These are phyloP conservation scores for Cladosporium cucumerinum DNA, from an alignment of 2,329 filamentous ascomycete species.

Conservation along the genomic window DNA sequence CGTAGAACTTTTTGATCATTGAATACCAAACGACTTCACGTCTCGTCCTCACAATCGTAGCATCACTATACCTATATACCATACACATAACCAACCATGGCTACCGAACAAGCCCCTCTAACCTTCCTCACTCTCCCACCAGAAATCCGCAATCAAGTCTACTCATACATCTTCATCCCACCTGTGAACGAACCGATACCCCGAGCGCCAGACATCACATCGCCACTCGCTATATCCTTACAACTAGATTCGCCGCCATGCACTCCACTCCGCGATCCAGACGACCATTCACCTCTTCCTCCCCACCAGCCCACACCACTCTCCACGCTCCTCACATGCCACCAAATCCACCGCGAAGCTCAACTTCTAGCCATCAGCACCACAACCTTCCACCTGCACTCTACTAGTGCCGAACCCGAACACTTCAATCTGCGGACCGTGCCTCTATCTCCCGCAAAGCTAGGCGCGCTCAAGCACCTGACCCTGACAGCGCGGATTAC, in stretches of 20 bases:
- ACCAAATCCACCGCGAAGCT: constrained; percentile 27
- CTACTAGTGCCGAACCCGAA: constrained; percentile 26
- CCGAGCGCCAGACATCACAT: not conserved
- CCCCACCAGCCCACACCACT: not conserved
- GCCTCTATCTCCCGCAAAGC: constrained; percentile 22
- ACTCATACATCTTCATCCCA: constrained; percentile 11
- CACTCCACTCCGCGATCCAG: not conserved
- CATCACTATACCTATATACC: not conserved
- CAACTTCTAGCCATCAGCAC: constrained; percentile 31
- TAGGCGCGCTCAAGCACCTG: constrained; percentile 32
- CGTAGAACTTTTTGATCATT: not conserved
- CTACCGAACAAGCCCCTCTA: not conserved
- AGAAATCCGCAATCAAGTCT: constrained; percentile 19
- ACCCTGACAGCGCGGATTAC: constrained; percentile 33
- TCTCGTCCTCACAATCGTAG: not conserved
- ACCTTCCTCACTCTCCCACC: constrained; percentile 16
- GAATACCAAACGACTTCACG: not conserved
- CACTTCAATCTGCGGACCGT: constrained; percentile 27
- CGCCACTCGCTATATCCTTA: not conserved
- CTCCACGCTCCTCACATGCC: constrained; percentile 13
- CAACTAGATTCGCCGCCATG: not conserved
- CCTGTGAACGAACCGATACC: constrained; percentile 3
- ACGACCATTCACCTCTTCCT: not conserved
- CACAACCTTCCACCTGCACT: constrained; percentile 30
- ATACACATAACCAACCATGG: constrained; percentile 1